Conservation (phyloP, 2,329 filamentous ascomycete species). For the Ophiosphaerella herpotricha region DNA sequence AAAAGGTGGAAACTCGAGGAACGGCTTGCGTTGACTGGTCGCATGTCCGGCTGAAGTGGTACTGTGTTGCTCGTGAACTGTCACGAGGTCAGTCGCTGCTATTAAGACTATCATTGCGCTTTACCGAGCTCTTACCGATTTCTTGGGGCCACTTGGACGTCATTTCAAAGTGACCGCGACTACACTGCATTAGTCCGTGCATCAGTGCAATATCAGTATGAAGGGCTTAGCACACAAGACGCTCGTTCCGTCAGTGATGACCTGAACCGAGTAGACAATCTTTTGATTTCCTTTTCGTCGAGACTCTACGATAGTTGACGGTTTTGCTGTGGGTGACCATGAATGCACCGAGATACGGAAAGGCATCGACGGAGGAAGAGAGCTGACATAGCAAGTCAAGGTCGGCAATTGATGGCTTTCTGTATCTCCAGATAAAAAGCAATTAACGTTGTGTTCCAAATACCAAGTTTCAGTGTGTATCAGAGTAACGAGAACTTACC, state of each 20-base stretch:
- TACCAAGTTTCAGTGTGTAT: not conserved
- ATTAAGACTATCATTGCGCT: not conserved
- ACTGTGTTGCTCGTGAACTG: slow-evolving; percentile 34
- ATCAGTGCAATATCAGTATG: not conserved
- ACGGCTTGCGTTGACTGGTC: slow-evolving; percentile 55
- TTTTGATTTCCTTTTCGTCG: slow-evolving; percentile 28
- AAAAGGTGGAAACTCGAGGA: slow-evolving; percentile 74
- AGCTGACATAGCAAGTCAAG: slow-evolving; percentile 37
- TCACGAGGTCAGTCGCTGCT: not conserved
- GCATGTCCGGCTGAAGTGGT: slow-evolving; percentile 47
- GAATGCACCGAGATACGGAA: slow-evolving; percentile 45
- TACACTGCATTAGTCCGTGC: slow-evolving; percentile 24
- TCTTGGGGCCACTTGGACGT: slow-evolving; percentile 38
- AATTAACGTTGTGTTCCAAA: not conserved
- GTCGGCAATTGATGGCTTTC: slow-evolving; percentile 36
- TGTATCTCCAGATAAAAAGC: slow-evolving; percentile 14
- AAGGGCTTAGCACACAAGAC: slow-evolving; percentile 32
- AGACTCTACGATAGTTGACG: slow-evolving; percentile 33
- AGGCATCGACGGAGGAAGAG: slow-evolving; percentile 28
- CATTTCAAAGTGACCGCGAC: slow-evolving; percentile 34
- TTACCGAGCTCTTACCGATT: slow-evolving; percentile 22
- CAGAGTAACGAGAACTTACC: slow-evolving; percentile 20
- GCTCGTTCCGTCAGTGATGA: slow-evolving; percentile 33
- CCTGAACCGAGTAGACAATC: slow-evolving; percentile 34
- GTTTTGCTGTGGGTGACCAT: slow-evolving; percentile 32